Conservation (phyloP, 768 basidiomycete genomes). For the Crucibulum laeve region DNA sequence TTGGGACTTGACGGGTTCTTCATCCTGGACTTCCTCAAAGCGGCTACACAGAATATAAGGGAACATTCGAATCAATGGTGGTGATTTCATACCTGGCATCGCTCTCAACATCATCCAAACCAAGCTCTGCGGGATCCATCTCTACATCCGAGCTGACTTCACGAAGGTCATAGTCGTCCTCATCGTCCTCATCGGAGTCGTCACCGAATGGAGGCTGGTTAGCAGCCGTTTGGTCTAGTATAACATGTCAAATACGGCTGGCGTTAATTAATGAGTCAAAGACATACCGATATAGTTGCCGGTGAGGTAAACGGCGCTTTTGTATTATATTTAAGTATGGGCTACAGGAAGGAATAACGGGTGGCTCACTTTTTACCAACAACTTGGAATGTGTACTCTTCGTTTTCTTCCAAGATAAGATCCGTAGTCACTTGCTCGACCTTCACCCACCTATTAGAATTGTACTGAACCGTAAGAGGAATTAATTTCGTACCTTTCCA, state of each 20-base stretch:
- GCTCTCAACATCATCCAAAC: constrained; percentile 56
- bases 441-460: constrained; percentile 30
- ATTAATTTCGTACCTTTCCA: constrained; percentile 56
- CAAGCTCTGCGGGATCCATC: constrained; percentile 57
- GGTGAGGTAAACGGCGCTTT: constrained; percentile 68
- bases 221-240: constrained; percentile 45
- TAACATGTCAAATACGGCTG: constrained; percentile 3
- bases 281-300: constrained; percentile 80
- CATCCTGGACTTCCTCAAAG: constrained; percentile 67
- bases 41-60: constrained; percentile 37
- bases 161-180: constrained; percentile 62
- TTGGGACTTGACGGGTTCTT: constrained; percentile 36
- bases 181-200: constrained; percentile 46
- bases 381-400: constrained; percentile 62
- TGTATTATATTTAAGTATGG: constrained; percentile 7
- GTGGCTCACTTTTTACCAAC: constrained; percentile 73
- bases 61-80: background rate
- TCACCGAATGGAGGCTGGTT: constrained; percentile 45
- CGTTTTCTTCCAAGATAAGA: constrained; percentile 63
- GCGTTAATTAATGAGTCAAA: background rate
- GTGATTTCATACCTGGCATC: constrained; percentile 43
- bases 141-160: constrained; percentile 85
- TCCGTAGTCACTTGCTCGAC: constrained; percentile 74
- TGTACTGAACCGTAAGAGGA: background rate
- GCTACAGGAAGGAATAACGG: constrained; percentile 6